Conservation (phyloP, 306 rosid genomes). For the Casuarina glauca region DNA sequence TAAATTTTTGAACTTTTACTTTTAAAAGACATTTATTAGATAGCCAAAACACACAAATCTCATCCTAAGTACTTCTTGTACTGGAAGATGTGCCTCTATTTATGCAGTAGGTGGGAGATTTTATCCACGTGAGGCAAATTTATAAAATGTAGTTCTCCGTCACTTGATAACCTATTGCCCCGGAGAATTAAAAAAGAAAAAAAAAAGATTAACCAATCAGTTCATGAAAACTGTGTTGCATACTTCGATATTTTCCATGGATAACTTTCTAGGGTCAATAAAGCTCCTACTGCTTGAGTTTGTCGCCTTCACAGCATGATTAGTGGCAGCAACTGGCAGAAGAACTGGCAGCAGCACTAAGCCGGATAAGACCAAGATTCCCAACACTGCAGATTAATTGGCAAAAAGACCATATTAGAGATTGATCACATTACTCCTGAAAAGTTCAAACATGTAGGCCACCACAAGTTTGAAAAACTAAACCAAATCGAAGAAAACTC, state of each 20-base stretch:
- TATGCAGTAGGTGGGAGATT: background rate
- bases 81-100: background rate
- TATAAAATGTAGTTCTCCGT: too few species aligned
- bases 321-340: conserved; percentile 75
- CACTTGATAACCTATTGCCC: background rate
- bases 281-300: conserved; percentile 53
- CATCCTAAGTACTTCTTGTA: background rate
- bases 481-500: background rate
- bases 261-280: conserved; percentile 62
- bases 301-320: conserved; percentile 18
- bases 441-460: background rate
- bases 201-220: background rate
- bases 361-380: conserved; percentile 67
- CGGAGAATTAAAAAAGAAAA: background rate
- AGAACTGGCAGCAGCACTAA: conserved; percentile 76
- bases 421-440: background rate
- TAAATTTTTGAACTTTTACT: too few species aligned
- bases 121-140: background rate
- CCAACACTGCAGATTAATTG: conserved; percentile 51
- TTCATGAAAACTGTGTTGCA: conserved; percentile 13
- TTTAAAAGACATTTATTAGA: too few species aligned
- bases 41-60: too few species aligned
- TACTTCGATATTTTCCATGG: conserved; percentile 76
- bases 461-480: too few species aligned
- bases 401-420: background rate